Evolutionary conservation across 1,284 basidiomycete species (phyloP).

Genomic region (Microbotryum saponariae): DNA sequence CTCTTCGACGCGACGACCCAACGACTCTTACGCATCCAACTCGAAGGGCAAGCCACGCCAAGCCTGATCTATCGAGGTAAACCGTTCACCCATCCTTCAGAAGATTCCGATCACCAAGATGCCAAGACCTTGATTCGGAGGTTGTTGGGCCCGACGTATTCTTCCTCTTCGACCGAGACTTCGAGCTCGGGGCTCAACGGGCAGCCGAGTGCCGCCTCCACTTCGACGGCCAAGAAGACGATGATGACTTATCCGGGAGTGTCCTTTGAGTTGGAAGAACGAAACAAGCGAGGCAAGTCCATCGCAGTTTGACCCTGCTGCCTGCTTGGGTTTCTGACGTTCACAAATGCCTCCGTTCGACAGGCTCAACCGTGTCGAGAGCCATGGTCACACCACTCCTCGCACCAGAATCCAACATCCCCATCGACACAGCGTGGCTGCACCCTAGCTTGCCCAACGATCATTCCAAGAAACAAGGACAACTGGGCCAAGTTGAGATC

Average conservation of each 20-base stretch:
- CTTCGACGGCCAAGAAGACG: too few relatives aligned
- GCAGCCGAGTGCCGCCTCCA: not conserved
- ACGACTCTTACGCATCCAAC: slow-evolving; percentile 23
- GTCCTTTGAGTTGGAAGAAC: slow-evolving; percentile 19
- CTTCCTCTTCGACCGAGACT: too few relatives aligned
- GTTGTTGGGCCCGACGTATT: slow-evolving; percentile 22
- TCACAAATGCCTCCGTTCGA: too few relatives aligned
- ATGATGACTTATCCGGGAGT: slow-evolving; percentile 28
- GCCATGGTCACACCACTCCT: slow-evolving; percentile 18
- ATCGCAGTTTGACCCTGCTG: not conserved
- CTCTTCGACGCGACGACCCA: slow-evolving; percentile 25
- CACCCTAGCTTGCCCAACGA: slow-evolving; percentile 16
- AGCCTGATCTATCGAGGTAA: slow-evolving; percentile 25
- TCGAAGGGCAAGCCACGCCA: slow-evolving; percentile 1
- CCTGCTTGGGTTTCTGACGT: too few relatives aligned
- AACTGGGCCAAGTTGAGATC: slow-evolving; percentile 19
- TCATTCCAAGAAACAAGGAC: slow-evolving; percentile 15
- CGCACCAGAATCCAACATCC: not conserved
- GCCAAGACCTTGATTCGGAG: slow-evolving; percentile 21
- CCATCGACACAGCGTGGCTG: slow-evolving; percentile 26
- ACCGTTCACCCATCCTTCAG: not conserved
- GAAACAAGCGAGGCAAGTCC: slow-evolving; percentile 4
- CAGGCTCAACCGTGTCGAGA: slow-evolving; percentile 5
- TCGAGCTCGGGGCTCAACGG: too few relatives aligned
- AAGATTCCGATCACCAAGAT: slow-evolving; percentile 20